These are phyloP conservation scores for Wickerhamiella alocasiicola DNA, from an alignment of 805 yeast species.

Conservation along the genomic window DNA sequence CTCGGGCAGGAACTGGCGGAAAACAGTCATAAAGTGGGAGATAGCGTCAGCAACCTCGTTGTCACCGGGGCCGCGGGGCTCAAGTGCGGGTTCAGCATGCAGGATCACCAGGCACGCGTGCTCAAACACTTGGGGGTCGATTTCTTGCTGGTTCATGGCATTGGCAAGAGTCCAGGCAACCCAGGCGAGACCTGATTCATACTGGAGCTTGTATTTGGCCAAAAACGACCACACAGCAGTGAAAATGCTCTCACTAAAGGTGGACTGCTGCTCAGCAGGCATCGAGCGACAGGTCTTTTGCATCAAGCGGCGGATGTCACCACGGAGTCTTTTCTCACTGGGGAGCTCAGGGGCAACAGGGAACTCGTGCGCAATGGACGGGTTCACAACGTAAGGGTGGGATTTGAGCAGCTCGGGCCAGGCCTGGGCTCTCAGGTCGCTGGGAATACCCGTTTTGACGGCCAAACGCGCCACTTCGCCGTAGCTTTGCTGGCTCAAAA, in stretches of 20 bases:
- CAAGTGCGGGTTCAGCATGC: conserved; percentile 28
- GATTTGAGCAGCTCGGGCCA: conserved; percentile 76
- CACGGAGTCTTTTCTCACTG: conserved; percentile 23
- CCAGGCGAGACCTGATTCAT: conserved; percentile 79
- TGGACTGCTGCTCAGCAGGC: neutral
- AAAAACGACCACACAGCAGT: conserved; percentile 51
- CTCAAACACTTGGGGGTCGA: conserved; percentile 48
- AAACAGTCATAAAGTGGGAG: conserved; percentile 45
- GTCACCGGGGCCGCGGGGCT: conserved; percentile 26
- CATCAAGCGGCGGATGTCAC: conserved; percentile 23
- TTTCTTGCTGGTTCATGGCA: conserved; percentile 60
- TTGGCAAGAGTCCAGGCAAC: conserved; percentile 78
- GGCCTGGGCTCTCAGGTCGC: conserved; percentile 57
- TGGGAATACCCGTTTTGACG: conserved; percentile 76
- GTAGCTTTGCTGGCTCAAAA: neutral
- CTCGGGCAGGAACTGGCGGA: conserved; percentile 59
- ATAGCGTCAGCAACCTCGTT: conserved; percentile 14
- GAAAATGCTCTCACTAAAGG: conserved; percentile 9
- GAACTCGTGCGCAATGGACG: conserved; percentile 43
- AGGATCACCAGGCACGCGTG: conserved; percentile 60
- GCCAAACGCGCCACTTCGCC: conserved; percentile 54
- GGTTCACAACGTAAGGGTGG: conserved; percentile 75
- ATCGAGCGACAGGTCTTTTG: conserved; percentile 8
- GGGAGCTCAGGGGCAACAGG: conserved; percentile 13
- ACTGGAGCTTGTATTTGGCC: conserved; percentile 65